Evolutionary conservation across 371 early-diverging fungal genomes (phyloP), one percentile per base, ranked within the genome.

Genomic region (Mortierella sp.): DNA sequence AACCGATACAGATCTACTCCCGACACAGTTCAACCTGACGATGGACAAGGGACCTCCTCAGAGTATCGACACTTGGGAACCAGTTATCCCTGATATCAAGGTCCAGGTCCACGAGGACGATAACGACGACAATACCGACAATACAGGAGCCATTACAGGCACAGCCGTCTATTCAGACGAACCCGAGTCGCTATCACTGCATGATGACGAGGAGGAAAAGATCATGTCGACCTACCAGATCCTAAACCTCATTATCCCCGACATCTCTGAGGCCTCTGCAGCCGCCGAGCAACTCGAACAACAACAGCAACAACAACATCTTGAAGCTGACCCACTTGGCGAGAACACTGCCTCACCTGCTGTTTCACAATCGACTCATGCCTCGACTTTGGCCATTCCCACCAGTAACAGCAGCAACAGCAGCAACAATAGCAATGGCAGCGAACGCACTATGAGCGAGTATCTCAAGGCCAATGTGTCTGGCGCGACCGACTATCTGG

Each of bases 41-140:
- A 56, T 77, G 29, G 79, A 72, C 44, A 72, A 77, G 16, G 79
- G 79, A 14, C 79, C 72, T 2, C 72, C 79, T 59, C 72, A 72
- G 48, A 77, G 79, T 62, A 69, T 57, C 21, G 69, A 77, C 12
- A 77, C 72, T 1, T 77, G 79, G 79, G 79, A 77, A n/a, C 72
- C 79, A n/a, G 66, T 72, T 25, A 77, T 77, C 52, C 79, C 79
- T 18, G 70, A 77, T 26, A 77, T 77, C 57, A 28, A 68, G 50
- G 79, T 77, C 28, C 79, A 72, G 19, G 72, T 72, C 50, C 72
- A 77, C 50, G 70, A 70, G 28, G 66, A 28, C 25, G 79, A 77
- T 56, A 69, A 77, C 50, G 70, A 70, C 29, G 66, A 28, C 25
- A 23, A 50, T 29, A 48, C 26, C 26, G 58, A 26, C 26, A 45